Percentiles rank a stretch among this genome's conserved stretches.
phyloP scores from a whole-genome alignment of 106 monocot genomes.

The Cymbidium sinense region DNA sequence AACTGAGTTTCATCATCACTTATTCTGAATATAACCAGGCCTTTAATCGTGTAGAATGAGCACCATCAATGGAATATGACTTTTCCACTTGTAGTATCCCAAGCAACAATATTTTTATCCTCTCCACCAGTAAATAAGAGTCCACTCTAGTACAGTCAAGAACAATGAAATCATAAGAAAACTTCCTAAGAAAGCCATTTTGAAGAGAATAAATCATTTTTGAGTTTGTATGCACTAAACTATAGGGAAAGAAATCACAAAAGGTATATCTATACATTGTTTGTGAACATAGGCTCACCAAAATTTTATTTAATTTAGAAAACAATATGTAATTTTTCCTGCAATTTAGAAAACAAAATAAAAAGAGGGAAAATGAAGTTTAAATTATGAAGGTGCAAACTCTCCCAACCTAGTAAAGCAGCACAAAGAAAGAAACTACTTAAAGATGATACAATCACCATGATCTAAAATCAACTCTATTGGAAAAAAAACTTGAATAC shows the following conservation, averaged over 20 bases:
- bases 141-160: constrained; percentile 43
- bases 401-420: not conserved
- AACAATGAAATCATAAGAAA: constrained; percentile 7
- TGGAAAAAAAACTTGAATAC: not conserved
- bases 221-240: no score
- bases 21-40: constrained; percentile 54
- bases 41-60: constrained; percentile 83
- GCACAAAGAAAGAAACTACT: not conserved
- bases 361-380: no score
- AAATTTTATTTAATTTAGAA: not conserved
- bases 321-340: not conserved
- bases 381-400: not conserved
- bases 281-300: not conserved
- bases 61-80: constrained; percentile 58
- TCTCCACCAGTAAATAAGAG: constrained; percentile 76
- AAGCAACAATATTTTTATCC: constrained; percentile 62
- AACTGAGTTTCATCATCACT: constrained; percentile 18
- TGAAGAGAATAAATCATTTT: not conserved
- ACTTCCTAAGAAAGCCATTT: not conserved
- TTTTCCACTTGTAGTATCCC: constrained; percentile 79
- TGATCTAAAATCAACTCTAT: not conserved
- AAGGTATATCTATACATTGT: not conserved
- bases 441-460: not conserved
- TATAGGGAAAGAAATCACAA: not conserved
- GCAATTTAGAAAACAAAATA: not conserved